Conservation (phyloP, 306 rosid species). For the Gynostemma pentaphyllum region DNA sequence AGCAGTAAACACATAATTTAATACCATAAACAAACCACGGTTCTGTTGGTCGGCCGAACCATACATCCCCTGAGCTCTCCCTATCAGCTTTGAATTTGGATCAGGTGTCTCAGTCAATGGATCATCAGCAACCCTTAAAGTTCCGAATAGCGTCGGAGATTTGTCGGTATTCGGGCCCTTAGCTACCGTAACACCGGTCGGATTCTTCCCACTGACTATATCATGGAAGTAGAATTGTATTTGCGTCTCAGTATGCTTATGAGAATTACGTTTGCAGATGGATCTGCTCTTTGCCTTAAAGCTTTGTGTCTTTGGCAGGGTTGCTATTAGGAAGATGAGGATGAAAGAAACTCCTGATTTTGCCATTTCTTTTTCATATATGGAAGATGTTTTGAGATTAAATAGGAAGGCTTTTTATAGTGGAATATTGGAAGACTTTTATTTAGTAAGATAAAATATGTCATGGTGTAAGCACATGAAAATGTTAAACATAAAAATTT, state of each 20-base stretch:
- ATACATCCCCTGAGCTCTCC: slow-evolving; percentile 73
- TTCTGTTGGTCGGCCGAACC: slow-evolving; percentile 53
- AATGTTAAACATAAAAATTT: too few species aligned
- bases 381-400: neutral
- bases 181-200: slow-evolving; percentile 51
- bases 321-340: slow-evolving; percentile 8
- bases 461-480: too few species aligned
- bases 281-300: slow-evolving; percentile 24
- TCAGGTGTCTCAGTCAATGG: slow-evolving; percentile 57
- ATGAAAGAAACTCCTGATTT: slow-evolving; percentile 8
- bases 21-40: slow-evolving; percentile 43
- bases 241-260: slow-evolving; percentile 34
- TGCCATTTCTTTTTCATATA: slow-evolving; percentile 38
- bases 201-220: slow-evolving; percentile 51
- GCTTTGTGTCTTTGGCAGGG: slow-evolving; percentile 9
- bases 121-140: slow-evolving; percentile 54
- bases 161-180: slow-evolving; percentile 25
- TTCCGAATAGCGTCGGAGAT: slow-evolving; percentile 39
- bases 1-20: slow-evolving; percentile 43
- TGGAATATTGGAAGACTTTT: too few species aligned
- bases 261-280: neutral
- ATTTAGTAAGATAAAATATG: too few species aligned
- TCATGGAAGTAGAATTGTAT: slow-evolving; percentile 86
- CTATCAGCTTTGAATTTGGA: slow-evolving; percentile 54
- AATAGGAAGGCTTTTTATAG: neutral